phyloP scores from a whole-genome alignment of 768 basidiomycete species.

The Lentinula edodes region DNA sequence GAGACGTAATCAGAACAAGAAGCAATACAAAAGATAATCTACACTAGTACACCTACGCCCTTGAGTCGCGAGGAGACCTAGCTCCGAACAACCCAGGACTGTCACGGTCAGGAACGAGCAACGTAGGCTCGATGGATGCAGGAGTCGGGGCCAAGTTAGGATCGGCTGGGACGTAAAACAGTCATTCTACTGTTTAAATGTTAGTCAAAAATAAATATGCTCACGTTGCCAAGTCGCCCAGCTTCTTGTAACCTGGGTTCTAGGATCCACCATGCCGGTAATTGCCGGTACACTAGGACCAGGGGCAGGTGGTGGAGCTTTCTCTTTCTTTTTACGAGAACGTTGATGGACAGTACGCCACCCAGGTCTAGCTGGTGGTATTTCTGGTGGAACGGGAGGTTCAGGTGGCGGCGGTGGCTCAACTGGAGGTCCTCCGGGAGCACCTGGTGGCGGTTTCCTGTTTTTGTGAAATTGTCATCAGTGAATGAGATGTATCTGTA shows the following conservation, averaged over 20 bases:
- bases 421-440: conserved; percentile 36
- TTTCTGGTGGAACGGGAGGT: conserved; percentile 31
- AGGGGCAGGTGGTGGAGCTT: conserved; percentile 26
- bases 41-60: not conserved
- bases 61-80: conserved; percentile 48
- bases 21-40: not conserved
- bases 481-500: not conserved
- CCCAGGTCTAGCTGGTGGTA: conserved; percentile 43
- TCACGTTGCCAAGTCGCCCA: conserved; percentile 69
- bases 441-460: conserved; percentile 39
- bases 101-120: conserved; percentile 52
- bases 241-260: conserved; percentile 36
- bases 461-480: conserved; percentile 10
- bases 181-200: not conserved
- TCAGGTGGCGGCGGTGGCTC: conserved; percentile 38
- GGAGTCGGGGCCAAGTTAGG: conserved; percentile 52
- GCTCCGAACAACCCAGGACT: conserved; percentile 78
- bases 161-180: conserved; percentile 40
- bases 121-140: conserved; percentile 51
- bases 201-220: conserved; percentile 15
- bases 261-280: conserved; percentile 26
- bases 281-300: conserved; percentile 22
- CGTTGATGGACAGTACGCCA: conserved; percentile 54
- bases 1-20: too few relatives aligned
- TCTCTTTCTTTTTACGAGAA: conserved; percentile 37